These are phyloP conservation scores for Nothopassalora personata DNA, from an alignment of 2,329 filamentous ascomycete genomes.

Conservation along the genomic window DNA sequence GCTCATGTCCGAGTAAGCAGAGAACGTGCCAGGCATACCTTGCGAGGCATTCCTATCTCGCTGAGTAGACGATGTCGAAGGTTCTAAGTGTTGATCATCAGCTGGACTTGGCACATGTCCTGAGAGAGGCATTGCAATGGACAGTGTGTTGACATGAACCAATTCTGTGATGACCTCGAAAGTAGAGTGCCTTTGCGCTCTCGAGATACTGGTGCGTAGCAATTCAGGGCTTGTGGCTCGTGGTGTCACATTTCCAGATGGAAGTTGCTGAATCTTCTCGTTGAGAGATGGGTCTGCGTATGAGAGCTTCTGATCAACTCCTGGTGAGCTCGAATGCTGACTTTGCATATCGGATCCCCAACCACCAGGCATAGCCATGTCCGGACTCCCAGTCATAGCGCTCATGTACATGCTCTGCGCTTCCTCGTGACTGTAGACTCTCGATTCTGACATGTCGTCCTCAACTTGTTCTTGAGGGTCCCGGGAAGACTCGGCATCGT, in stretches of 20 bases:
- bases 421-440: constrained; percentile 71
- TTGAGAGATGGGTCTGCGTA: neutral
- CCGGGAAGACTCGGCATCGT: constrained; percentile 1
- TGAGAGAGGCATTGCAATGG: constrained; percentile 3
- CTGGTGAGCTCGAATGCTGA: constrained; percentile 25
- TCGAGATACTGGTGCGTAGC: neutral
- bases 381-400: constrained; percentile 44
- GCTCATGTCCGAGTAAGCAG: constrained; percentile 42
- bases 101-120: neutral
- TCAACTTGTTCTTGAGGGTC: constrained; percentile 5
- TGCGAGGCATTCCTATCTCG: neutral
- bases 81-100: neutral
- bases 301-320: constrained; percentile 13
- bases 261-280: neutral
- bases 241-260: constrained; percentile 26
- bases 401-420: constrained; percentile 86
- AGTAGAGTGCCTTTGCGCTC: neutral
- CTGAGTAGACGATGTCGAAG: neutral
- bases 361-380: constrained; percentile 36
- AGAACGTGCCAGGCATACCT: constrained; percentile 44
- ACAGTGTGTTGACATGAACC: constrained; percentile 28
- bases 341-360: constrained; percentile 36
- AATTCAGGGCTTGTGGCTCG: constrained; percentile 20
- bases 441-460: constrained; percentile 50
- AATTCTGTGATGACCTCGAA: constrained; percentile 2